These are phyloP conservation scores for Otatea glauca DNA, from an alignment of 176 grass and related monocot genomes.

Conservation along the genomic window DNA sequence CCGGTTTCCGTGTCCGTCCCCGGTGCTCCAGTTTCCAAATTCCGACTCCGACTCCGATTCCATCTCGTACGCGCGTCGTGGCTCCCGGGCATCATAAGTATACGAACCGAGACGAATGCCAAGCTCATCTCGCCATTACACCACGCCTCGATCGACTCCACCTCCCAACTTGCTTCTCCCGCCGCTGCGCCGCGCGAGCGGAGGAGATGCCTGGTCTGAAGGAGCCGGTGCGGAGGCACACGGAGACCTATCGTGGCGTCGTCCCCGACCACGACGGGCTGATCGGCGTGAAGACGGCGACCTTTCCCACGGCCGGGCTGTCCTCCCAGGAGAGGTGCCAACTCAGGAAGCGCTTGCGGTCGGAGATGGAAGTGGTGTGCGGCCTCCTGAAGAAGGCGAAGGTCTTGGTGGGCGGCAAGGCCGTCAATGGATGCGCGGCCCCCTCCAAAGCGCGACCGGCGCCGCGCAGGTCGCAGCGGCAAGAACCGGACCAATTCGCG, in stretches of 20 bases:
- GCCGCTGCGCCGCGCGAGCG: too few relatives aligned
- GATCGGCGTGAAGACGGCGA: not conserved
- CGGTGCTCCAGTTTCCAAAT: not conserved
- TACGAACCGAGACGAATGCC: not conserved
- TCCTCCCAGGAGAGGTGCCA: not conserved
- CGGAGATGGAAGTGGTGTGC: not conserved
- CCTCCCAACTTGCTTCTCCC: not conserved
- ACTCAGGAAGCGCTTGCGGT: not conserved
- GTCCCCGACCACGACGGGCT: not conserved
- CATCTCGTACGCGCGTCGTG: not conserved
- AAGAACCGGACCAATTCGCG: not conserved
- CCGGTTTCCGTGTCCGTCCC: not conserved
- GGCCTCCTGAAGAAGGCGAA: not conserved
- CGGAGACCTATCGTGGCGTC: not conserved
- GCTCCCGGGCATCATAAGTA: not conserved
- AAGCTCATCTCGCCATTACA: not conserved
- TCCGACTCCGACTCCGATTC: not conserved
- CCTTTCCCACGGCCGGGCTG: not conserved
- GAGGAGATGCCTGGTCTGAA: not conserved
- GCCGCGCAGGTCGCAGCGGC: not conserved
- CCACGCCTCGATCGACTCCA: not conserved
- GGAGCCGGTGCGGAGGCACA: not conserved
- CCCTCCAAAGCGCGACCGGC: not conserved
- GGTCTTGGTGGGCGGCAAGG: not conserved
- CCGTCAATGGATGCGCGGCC: not conserved